phyloP scores from a whole-genome alignment of 129 eudicot species.

The Deinandra increscens region DNA sequence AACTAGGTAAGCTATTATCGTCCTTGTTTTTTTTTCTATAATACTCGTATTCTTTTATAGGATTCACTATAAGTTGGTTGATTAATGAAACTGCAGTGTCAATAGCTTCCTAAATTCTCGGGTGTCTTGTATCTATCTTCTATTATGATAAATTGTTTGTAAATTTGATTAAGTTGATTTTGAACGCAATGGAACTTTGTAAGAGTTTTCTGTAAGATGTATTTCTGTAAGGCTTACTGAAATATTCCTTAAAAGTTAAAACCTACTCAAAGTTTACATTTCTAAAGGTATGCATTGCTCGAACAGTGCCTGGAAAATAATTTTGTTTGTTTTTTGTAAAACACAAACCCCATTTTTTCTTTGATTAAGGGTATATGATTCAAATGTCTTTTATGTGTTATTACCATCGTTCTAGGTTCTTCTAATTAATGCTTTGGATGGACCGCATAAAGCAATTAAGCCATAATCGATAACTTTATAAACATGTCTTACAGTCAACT shows the following conservation, averaged over 20 bases:
- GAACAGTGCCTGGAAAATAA: not conserved
- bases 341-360: not conserved
- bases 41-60: not conserved
- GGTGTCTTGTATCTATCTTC: constrained; percentile 8
- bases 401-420: not conserved
- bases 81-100: not conserved
- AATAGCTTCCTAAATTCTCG: constrained; percentile 4
- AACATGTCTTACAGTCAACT: not conserved
- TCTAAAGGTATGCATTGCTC: constrained; percentile 18
- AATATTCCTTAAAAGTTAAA: not conserved
- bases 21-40: not conserved
- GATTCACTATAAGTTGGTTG: not conserved
- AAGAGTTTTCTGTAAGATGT: not conserved
- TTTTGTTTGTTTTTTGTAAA: not conserved
- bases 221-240: not conserved
- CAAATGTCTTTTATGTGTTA: not conserved
- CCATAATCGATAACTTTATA: not conserved
- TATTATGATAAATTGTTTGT: not conserved
- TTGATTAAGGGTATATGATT: not conserved
- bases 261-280: not conserved
- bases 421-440: not conserved
- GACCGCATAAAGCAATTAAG: not conserved
- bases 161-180: not conserved
- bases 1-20: not conserved
- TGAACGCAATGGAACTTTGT: constrained; percentile 1